A percentile compares a stretch with the other conserved stretches of the same genome.
These are phyloP conservation scores for Arctostaphylos glauca DNA, from an alignment of 148 eudicot species.

Conservation along the genomic window DNA sequence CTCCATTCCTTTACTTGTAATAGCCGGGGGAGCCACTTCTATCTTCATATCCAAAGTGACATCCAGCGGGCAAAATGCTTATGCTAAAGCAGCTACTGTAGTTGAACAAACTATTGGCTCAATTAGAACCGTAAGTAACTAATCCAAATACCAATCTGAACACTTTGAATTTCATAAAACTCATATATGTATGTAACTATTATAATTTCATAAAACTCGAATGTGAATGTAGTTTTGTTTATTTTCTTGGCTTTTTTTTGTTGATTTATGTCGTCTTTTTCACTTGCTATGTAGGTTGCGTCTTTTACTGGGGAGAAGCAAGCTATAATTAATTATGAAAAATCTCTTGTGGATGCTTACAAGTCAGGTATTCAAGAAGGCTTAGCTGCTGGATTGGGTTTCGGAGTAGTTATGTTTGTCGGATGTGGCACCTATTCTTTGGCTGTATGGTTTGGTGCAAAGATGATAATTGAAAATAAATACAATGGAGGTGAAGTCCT, in stretches of 20 bases:
- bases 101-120: slow-evolving; percentile 87
- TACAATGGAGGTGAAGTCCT: slow-evolving; percentile 69
- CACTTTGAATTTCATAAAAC: not conserved
- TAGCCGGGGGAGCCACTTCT: slow-evolving; percentile 55
- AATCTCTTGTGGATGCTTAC: slow-evolving; percentile 56
- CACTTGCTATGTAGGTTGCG: slow-evolving; percentile 49
- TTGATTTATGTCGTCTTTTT: not conserved
- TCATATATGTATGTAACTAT: too few relatives aligned
- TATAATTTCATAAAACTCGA: not conserved
- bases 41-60: slow-evolving; percentile 51
- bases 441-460: slow-evolving; percentile 81
- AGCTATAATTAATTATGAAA: slow-evolving; percentile 52
- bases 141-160: not conserved
- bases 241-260: not conserved
- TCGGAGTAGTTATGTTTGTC: slow-evolving; percentile 46
- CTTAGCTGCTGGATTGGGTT: slow-evolving; percentile 59
- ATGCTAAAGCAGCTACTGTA: slow-evolving; percentile 67
- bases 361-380: slow-evolving; percentile 55
- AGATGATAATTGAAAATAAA: slow-evolving; percentile 50
- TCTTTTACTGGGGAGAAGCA: slow-evolving; percentile 80
- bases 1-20: slow-evolving; percentile 54
- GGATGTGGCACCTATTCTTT: slow-evolving; percentile 53
- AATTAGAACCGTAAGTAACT: slow-evolving; percentile 68
- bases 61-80: slow-evolving; percentile 58
- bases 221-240: too few relatives aligned